Evolutionary conservation across 768 basidiomycete species (phyloP), one percentile per base, ranked within the genome.

Genomic region (Pleurotus sapidus): DNA sequence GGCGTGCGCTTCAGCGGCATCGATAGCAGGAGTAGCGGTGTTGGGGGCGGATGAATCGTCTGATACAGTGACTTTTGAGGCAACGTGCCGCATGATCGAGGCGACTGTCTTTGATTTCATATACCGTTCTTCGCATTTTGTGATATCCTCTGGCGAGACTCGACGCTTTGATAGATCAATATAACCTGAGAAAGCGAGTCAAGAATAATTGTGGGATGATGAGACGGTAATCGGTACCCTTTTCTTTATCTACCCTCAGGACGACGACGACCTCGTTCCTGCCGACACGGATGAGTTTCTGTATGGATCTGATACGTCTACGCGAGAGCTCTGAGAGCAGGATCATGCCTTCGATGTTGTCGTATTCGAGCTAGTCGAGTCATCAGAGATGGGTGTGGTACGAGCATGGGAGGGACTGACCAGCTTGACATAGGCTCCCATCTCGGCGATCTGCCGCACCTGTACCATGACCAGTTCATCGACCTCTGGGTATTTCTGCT

Each of bases 401-500:
- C 15, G 38, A 18, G 20, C n/a, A 8, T 23, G 12, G 42, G 42
- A 25, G 20, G 37, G 18, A 77, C 90, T 64, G 63, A 96, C 95
- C 64, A 99, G 81, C 69, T 98, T 98, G 61, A 99, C 97, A 71
- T 99, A 98, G 46, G 97, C 97, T 48, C 97, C 97, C 96, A 98
- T 99, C 73, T 99, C 96, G 53, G 95, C 93, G 66, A 99, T 99
- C 76, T 97, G 94, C 71, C 93, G 91, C 61, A 99, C 97, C 70
- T 98, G 95, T 11, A 99, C 97, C 96, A 98, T 98, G 73, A 98
- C 97, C 51, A 98, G 87, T 71, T 97, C 93, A 70, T 99, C 96
- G 61, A 97, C 93, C 73, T 98, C 92, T 24, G 95, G 95, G 69
- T 95, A 97, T 65, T 87, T 86, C 67, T 90, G 91, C 70, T 93